These are phyloP conservation scores for Eustoma russellianum DNA, from an alignment of 257 asterid genomes.

Conservation along the genomic window DNA sequence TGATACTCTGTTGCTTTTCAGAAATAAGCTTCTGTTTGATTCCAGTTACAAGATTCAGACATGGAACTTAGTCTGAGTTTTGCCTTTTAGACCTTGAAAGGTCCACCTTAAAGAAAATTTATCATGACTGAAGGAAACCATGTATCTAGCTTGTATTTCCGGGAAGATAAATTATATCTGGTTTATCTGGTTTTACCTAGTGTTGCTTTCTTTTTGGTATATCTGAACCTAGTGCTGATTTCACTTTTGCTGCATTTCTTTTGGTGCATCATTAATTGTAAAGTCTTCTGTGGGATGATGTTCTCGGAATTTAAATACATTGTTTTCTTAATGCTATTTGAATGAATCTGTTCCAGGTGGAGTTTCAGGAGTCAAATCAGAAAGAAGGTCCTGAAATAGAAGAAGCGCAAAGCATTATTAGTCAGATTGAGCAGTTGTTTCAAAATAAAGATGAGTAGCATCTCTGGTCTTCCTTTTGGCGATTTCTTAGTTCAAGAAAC, in stretches of 20 bases:
- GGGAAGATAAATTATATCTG: too few relatives aligned
- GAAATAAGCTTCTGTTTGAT: too few relatives aligned
- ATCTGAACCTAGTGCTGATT: too few relatives aligned
- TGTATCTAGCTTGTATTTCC: too few relatives aligned
- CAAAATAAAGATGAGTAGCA: slow-evolving; percentile 33
- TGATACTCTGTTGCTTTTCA: too few relatives aligned
- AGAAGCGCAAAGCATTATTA: slow-evolving; percentile 52
- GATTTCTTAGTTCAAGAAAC: not conserved
- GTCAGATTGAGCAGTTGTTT: slow-evolving; percentile 49
- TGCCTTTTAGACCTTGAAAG: too few relatives aligned
- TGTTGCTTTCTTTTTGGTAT: too few relatives aligned
- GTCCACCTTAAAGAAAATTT: too few relatives aligned
- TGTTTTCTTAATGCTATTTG: not conserved
- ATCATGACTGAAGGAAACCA: too few relatives aligned
- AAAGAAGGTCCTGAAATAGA: slow-evolving; percentile 59
- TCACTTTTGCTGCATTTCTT: not conserved
- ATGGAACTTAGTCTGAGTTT: too few relatives aligned
- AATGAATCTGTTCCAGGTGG: slow-evolving; percentile 35
- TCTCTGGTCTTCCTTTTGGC: not conserved
- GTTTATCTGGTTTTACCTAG: too few relatives aligned
- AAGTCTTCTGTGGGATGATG: not conserved
- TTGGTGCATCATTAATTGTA: not conserved
- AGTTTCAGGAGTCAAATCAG: slow-evolving; percentile 55
- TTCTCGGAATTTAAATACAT: not conserved
- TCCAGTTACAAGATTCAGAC: too few relatives aligned